Conservation (phyloP, 1,139 yeast genomes). For the Tardiomyces blankii region DNA sequence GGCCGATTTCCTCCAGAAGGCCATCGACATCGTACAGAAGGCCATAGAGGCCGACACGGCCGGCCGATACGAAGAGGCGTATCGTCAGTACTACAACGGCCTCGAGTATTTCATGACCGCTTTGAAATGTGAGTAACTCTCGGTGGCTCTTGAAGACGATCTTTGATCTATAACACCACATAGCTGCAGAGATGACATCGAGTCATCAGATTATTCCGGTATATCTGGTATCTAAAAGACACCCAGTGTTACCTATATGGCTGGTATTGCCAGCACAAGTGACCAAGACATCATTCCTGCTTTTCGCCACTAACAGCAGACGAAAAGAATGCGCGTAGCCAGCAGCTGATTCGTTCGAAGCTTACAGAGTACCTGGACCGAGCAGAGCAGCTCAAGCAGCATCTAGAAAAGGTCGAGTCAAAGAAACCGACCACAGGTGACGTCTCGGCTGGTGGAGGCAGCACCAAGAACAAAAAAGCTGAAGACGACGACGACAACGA, state of each 20-base stretch:
- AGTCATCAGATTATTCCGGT: too few relatives aligned
- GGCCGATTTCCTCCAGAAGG: conserved; percentile 81
- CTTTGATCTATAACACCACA: too few relatives aligned
- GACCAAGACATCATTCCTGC: too few relatives aligned
- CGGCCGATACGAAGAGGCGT: conserved; percentile 87
- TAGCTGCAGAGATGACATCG: too few relatives aligned
- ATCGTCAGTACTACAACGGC: conserved; percentile 85
- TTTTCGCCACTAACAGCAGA: conserved; percentile 28
- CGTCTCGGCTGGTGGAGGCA: conserved; percentile 40
- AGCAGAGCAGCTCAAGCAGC: conserved; percentile 91
- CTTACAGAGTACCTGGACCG: conserved; percentile 85
- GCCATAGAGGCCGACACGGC: conserved; percentile 95
- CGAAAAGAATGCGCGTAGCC: conserved; percentile 83
- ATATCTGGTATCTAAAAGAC: too few relatives aligned
- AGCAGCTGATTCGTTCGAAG: conserved; percentile 79
- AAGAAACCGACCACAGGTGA: conserved; percentile 31
- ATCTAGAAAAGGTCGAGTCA: conserved; percentile 56
- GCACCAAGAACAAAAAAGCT: conserved; percentile 43
- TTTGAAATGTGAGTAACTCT: conserved; percentile 43
- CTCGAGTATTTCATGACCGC: conserved; percentile 94
- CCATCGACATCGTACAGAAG: conserved; percentile 84
- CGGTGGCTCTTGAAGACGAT: not conserved
- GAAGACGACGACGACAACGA: conserved; percentile 70
- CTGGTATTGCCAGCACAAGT: too few relatives aligned
- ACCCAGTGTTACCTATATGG: too few relatives aligned